Base-by-base conservation (phyloP, 352 stramenopile genomes). In the Phytophthora europaea region DNA sequence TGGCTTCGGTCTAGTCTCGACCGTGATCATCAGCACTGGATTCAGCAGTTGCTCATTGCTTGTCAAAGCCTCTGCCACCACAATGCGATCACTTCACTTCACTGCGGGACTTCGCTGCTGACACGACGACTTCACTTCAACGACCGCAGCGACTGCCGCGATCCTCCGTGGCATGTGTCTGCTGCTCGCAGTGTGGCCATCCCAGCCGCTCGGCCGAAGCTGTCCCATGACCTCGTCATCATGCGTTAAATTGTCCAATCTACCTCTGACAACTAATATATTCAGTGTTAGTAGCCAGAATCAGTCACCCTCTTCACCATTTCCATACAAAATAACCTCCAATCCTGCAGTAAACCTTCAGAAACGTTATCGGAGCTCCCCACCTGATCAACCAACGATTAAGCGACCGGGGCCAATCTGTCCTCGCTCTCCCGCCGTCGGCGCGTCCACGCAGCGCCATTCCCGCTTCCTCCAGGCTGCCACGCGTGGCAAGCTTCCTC, bases 381-480 rank as follows among this genome's bases (percentile, higher is more conserved):
- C 36, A 43, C 12, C 10, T 43, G 36, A 43, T 18, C 36, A 43
- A 43, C 56, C 66, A 7, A 61, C 61, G 38, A 70, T 75, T 45
- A 43, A 70, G 36, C 61, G 53, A 65, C 47, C 16, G 6, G 16
- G 13, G 34, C 43, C 43, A 51, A 51, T 51, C 48, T 26, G 48
- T 55, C 48, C 53, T 57, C 47, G 20, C 62, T 71, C 62, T 66
- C 68, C 61, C 68, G 52, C 61, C 28, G 31, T 23, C 63, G n/a
- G 51, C 36, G 53, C 6, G 31, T 33, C 54, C 20, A 51, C 56
- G 23, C 23, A 70, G 67, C 53, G 65, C 67, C 52, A 70, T 70
- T 65, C 54, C 33, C 47, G 12, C 34, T 75, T 62, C 53, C 12
- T 55, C 47, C 43, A 51, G 43, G 43, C 18, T 12, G 15, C 9